Base-by-base conservation (phyloP, 345 rosid genomes). In the Salix brachista region DNA sequence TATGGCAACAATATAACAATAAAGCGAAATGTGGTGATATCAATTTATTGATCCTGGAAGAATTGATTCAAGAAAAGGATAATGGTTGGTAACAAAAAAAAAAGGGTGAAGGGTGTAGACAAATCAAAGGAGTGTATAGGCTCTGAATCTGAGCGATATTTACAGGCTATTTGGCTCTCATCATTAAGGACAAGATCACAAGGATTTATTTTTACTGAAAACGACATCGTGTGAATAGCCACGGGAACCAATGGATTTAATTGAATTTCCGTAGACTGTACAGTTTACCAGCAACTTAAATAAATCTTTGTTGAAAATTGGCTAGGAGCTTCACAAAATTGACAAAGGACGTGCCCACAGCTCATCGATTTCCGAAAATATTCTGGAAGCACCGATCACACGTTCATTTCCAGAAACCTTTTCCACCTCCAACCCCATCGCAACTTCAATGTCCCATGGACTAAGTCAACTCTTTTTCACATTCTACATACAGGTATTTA, bases 141-240 rank as follows among this genome's bases (percentile, higher is more conserved):
- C 44, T 2, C 44, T 44, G 77, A 77, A 72, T 76, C 74, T 61
- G 73, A 36, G 75, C 71, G 25, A 65, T 80, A 85, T 82, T 65
- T 85, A 87, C 90, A 85, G 69, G 78, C 68, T 62, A 82, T 67
- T 67, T 66, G 83, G 26, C 74, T 82, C 85, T 78, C 81, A 9
- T 77, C 77, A 70, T 74, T 44, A 85, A 85, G 72, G 79, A 74
- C 71, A 75, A 9, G 76, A 76, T 79, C 65, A 34, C 50, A 17
- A 69, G 58, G 65, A 30, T 30, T 30, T 30, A 46, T 81, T 73
- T 73, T 46, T 32, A 44, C 83, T 79, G 41, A 69, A 60, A 61
- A 73, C 79, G 69, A 46, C 36, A 25, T 54, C 8, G 52, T 46
- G 77, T 46, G 77, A 77, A 71, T 46, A 71, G 72, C 83, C 73